Base-by-base conservation (phyloP, 139 green algal species). In the Ettlia oleoabundans region DNA sequence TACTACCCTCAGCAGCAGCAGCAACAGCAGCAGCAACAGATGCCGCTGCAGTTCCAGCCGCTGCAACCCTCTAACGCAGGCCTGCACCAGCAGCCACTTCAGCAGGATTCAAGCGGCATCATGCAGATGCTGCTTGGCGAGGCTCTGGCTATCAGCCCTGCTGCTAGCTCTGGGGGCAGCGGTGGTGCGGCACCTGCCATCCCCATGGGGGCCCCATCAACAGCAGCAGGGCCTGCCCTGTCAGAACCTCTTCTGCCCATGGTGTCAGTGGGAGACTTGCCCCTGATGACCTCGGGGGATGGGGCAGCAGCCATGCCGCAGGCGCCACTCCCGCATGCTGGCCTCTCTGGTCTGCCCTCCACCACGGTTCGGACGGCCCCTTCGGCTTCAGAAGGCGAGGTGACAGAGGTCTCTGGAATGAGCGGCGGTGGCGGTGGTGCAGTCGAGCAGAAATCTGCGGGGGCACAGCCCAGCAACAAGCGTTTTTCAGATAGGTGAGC, bases 381-480 rank as follows among this genome's bases (percentile, higher is more conserved):
- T 9, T 15, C 55, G 30, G 18, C 30, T 9, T 65, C 55, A 65
- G 55, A 65, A 9, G 55, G 21, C 18, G 55, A n/a, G 10, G 47
- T 58, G 13, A 58, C 47, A 58, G 47, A 58, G 13, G 47, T 10
- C 15, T 58, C 47, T 10, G 47, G 47, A 10, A 58, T 58, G 47
- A 15, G 13, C 15, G 47, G 47, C n/a, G n/a, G n/a, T n/a, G n/a
- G n/a, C n/a, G n/a, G n/a, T n/a, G n/a, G n/a, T n/a, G n/a, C n/a
- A n/a, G n/a, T n/a, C n/a, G n/a, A n/a, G n/a, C n/a, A n/a, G n/a
- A n/a, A n/a, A n/a, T n/a, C n/a, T n/a, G n/a, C 47, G 47, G 47
- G 47, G 47, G 47, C 47, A 58, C 63, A 67, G 35, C 52, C 73
- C 24, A 80, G 21, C 73, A 80, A 68, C 35, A 80, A 80, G 53